These are phyloP conservation scores for Middelhovenomyces tepae DNA, from an alignment of 805 yeast species.

Conservation along the genomic window DNA sequence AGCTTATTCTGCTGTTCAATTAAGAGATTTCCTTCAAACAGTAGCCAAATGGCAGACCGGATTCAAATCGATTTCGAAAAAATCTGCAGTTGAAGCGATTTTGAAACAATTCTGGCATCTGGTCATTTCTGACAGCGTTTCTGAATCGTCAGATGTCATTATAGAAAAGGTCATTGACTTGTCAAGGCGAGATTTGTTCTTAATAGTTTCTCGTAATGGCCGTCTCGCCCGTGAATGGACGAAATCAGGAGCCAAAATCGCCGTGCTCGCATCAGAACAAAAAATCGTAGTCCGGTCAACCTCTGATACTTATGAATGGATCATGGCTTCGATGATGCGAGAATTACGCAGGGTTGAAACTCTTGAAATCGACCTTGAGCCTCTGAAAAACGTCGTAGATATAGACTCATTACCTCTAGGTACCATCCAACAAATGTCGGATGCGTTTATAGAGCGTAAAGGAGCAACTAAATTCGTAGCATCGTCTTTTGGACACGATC, in stretches of 20 bases:
- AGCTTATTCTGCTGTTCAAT: constrained; percentile 23
- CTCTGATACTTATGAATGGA: constrained; percentile 34
- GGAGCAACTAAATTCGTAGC: constrained; percentile 5
- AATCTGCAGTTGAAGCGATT: constrained; percentile 23
- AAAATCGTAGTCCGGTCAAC: constrained; percentile 35
- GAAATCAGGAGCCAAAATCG: constrained; percentile 34
- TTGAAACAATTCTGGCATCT: constrained; percentile 32
- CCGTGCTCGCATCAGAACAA: constrained; percentile 27
- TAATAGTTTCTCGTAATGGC: constrained; percentile 34
- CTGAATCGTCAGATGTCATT: constrained; percentile 28
- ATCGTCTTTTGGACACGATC: not conserved
- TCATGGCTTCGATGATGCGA: constrained; percentile 32
- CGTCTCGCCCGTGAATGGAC: constrained; percentile 33
- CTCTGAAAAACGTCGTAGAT: constrained; percentile 9
- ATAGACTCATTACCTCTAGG: constrained; percentile 14
- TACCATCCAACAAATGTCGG: constrained; percentile 23
- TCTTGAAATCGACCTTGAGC: constrained; percentile 28
- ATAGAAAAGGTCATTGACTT: constrained; percentile 29
- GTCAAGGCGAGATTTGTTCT: constrained; percentile 32
- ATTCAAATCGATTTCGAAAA: constrained; percentile 11
- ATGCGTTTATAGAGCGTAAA: constrained; percentile 19
- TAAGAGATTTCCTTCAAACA: constrained; percentile 11
- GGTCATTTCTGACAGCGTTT: constrained; percentile 16
- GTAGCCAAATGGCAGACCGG: constrained; percentile 3
- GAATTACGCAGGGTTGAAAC: constrained; percentile 25